Conservation (phyloP, 2,329 filamentous ascomycete genomes). For the Penicillium hordei region DNA sequence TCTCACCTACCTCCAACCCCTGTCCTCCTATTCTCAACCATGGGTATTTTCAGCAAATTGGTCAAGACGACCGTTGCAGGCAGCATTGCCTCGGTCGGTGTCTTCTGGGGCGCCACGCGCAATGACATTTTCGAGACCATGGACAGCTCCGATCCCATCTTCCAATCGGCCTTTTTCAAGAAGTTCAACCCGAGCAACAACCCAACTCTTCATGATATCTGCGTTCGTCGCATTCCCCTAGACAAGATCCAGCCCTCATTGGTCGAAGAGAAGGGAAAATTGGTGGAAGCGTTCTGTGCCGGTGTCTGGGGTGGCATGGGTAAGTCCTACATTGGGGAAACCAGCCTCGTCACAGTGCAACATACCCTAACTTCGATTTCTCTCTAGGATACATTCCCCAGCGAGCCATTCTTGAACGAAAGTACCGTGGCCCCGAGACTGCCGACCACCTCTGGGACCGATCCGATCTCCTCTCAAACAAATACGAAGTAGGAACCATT, state of each 20-base stretch:
- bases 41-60: slow-evolving; percentile 54
- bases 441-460: slow-evolving; percentile 61
- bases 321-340: slow-evolving; percentile 37
- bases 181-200: slow-evolving; percentile 64
- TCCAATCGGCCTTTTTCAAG: slow-evolving; percentile 57
- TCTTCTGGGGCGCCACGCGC: slow-evolving; percentile 56
- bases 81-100: slow-evolving; percentile 51
- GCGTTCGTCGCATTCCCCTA: slow-evolving; percentile 62
- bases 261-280: slow-evolving; percentile 59
- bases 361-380: background rate
- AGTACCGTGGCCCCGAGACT: slow-evolving; percentile 59
- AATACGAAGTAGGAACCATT: slow-evolving; percentile 62
- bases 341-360: background rate
- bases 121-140: slow-evolving; percentile 60
- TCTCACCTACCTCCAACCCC: background rate
- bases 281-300: slow-evolving; percentile 66
- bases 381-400: slow-evolving; percentile 50
- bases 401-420: slow-evolving; percentile 58
- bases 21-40: slow-evolving; percentile 28
- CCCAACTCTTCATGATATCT: slow-evolving; percentile 64
- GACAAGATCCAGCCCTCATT: slow-evolving; percentile 65
- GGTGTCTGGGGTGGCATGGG: slow-evolving; percentile 67
- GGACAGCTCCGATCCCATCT: slow-evolving; percentile 61
- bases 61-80: slow-evolving; percentile 48
- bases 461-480: slow-evolving; percentile 54